phyloP scores from a whole-genome alignment of 192 early-diverging fungal genomes.

The Entophlyctis helioformis region DNA sequence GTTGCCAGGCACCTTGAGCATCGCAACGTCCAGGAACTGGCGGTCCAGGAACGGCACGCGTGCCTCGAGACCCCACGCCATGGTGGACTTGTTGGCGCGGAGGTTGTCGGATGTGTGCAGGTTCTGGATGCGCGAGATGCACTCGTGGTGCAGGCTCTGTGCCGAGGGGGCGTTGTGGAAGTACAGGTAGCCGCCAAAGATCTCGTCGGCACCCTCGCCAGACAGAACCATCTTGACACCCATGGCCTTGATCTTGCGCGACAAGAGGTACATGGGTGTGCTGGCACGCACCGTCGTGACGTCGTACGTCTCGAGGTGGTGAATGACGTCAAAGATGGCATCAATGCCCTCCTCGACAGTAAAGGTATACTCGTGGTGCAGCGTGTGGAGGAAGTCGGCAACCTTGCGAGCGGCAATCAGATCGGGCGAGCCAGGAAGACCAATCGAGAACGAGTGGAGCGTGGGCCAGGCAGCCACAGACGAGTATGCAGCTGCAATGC shows the following conservation, averaged over 20 bases:
- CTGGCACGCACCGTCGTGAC: constrained; percentile 96
- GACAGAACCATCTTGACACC: constrained; percentile 99
- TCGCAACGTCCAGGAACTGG: constrained; percentile 83
- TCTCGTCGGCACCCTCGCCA: constrained; percentile 94
- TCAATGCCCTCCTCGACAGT: constrained; percentile 93
- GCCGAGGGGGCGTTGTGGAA: constrained; percentile 86
- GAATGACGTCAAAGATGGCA: constrained; percentile 89
- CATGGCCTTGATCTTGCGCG: constrained; percentile 95
- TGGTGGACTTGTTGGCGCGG: constrained; percentile 98
- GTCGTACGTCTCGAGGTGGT: constrained; percentile 97
- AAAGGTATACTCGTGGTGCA: constrained; percentile 94
- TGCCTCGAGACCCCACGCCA: constrained; percentile 99
- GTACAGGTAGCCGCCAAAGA: constrained; percentile 97
- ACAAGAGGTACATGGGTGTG: constrained; percentile 98
- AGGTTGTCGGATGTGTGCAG: constrained; percentile 92
- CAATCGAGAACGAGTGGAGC: constrained; percentile 96
- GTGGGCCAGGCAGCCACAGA: constrained; percentile 60
- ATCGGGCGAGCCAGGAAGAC: constrained; percentile 87
- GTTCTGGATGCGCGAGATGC: constrained; percentile 88
- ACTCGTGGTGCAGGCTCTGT: constrained; percentile 78
- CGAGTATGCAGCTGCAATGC: too few species aligned
- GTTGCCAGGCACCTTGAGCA: constrained; percentile 66
- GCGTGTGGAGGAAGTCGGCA: constrained; percentile 80
- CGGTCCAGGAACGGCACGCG: constrained; percentile 97
- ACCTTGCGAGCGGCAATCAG: constrained; percentile 78